phyloP scores from a whole-genome alignment of 1,284 basidiomycete genomes.

The Cutaneotrichosporon daszewskae region DNA sequence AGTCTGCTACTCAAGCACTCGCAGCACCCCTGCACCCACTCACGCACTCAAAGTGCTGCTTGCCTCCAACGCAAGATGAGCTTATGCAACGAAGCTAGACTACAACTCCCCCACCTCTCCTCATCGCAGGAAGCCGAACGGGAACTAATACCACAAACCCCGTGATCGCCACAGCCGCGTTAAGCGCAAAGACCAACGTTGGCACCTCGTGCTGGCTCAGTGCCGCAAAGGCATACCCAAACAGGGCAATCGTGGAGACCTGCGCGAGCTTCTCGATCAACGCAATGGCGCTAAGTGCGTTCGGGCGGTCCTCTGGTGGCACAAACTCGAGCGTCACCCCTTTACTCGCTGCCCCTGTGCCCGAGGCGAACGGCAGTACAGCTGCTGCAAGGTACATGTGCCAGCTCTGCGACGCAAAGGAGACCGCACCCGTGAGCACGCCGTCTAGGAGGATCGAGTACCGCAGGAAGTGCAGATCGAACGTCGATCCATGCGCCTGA shows the following conservation, averaged over 20 bases:
- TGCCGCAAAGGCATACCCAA: slow-evolving; percentile 30
- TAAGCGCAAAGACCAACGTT: slow-evolving; percentile 31
- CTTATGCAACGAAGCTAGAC: too few relatives aligned
- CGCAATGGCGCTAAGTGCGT: slow-evolving; percentile 43
- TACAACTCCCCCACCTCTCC: too few relatives aligned
- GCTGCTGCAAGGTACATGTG: slow-evolving; percentile 43
- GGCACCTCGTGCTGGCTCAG: slow-evolving; percentile 30
- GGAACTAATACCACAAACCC: slow-evolving; percentile 31
- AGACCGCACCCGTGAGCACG: slow-evolving; percentile 29
- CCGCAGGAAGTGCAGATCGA: slow-evolving; percentile 44
- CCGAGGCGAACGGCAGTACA: slow-evolving; percentile 43
- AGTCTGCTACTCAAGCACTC: too few relatives aligned
- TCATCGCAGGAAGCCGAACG: slow-evolving; percentile 38
- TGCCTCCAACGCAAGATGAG: too few relatives aligned
- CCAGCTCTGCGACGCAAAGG: slow-evolving; percentile 26
- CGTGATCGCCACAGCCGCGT: slow-evolving; percentile 38
- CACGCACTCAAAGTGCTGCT: too few relatives aligned
- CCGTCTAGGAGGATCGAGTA: slow-evolving; percentile 43
- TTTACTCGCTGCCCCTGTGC: slow-evolving; percentile 43
- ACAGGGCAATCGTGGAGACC: slow-evolving; percentile 34
- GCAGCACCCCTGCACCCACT: too few relatives aligned
- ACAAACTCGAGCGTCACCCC: slow-evolving; percentile 46
- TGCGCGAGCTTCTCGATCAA: slow-evolving; percentile 42
- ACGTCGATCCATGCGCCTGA: slow-evolving; percentile 26
- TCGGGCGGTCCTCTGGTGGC: slow-evolving; percentile 24